These are phyloP conservation scores for Lippia alba DNA, from an alignment of 305 asterid species.

Conservation along the genomic window DNA sequence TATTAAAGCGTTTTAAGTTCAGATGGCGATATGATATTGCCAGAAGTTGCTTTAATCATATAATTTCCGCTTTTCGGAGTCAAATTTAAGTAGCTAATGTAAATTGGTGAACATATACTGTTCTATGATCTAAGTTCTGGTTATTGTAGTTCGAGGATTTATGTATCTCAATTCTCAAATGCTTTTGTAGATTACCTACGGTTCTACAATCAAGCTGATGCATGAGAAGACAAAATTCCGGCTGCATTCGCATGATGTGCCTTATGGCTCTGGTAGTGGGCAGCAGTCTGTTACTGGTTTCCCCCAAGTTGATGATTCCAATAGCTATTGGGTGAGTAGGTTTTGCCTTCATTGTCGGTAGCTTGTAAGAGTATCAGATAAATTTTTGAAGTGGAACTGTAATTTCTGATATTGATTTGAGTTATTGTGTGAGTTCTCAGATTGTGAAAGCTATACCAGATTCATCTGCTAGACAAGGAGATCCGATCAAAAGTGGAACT, in stretches of 20 bases:
- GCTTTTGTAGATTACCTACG: conserved; percentile 54
- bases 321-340: conserved; percentile 83
- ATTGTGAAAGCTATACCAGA: conserved; percentile 60
- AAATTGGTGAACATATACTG: neutral
- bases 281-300: conserved; percentile 93
- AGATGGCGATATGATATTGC: neutral
- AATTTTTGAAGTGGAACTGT: neutral
- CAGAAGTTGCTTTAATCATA: neutral
- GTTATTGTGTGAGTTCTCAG: conserved; percentile 43
- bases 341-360: neutral
- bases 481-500: conserved; percentile 66
- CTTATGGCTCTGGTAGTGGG: conserved; percentile 97
- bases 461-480: conserved; percentile 74
- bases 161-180: neutral
- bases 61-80: conserved; percentile 8
- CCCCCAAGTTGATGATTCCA: conserved; percentile 79
- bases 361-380: neutral
- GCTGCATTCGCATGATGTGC: conserved; percentile 90
- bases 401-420: conserved; percentile 13
- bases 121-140: neutral
- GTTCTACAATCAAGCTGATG: conserved; percentile 86
- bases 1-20: too few relatives aligned
- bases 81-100: conserved; percentile 12
- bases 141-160: conserved; percentile 9
- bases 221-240: conserved; percentile 83